phyloP scores from a whole-genome alignment of 164 flowering plant genomes.

The Vitis rupestris region DNA sequence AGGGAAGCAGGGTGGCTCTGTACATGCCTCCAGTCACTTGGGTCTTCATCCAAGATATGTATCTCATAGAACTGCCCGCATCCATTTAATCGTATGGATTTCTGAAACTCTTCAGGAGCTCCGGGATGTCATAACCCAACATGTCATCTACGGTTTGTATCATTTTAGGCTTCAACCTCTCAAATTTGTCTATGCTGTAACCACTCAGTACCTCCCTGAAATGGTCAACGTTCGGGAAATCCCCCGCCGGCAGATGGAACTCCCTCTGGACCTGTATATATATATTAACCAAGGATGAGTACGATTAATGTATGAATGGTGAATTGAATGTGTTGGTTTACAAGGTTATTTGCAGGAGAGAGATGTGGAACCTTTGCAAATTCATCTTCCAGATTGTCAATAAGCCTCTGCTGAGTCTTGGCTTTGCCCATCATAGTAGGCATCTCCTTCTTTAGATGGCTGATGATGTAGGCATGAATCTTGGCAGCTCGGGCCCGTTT shows the following conservation, averaged over 20 bases:
- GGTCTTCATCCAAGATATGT: background rate
- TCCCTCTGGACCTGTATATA: conserved; percentile 72
- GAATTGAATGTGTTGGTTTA: background rate
- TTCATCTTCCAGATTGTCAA: conserved; percentile 79
- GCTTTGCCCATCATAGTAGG: conserved; percentile 95
- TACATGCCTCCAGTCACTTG: background rate
- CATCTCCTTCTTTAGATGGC: conserved; percentile 95
- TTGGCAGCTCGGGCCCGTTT: conserved; percentile 98
- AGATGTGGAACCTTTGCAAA: conserved; percentile 67
- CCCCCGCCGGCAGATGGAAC: conserved; percentile 76
- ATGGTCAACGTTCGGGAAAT: conserved; percentile 87
- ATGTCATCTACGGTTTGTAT: conserved; percentile 88
- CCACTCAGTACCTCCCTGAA: conserved; percentile 72
- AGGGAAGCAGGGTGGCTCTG: no score
- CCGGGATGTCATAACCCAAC: conserved; percentile 93
- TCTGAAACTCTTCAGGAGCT: conserved; percentile 74
- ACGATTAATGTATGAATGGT: background rate
- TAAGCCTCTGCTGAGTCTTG: conserved; percentile 77
- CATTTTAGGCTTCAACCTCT: conserved; percentile 89
- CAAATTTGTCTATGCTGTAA: conserved; percentile 84
- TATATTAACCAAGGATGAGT: background rate
- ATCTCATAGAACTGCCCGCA: no score
- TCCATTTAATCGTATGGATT: conserved; percentile 60
- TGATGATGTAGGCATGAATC: conserved; percentile 92
- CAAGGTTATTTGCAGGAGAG: background rate